phyloP scores from a whole-genome alignment of 306 rosid species.

The Mucuna pruriens region DNA sequence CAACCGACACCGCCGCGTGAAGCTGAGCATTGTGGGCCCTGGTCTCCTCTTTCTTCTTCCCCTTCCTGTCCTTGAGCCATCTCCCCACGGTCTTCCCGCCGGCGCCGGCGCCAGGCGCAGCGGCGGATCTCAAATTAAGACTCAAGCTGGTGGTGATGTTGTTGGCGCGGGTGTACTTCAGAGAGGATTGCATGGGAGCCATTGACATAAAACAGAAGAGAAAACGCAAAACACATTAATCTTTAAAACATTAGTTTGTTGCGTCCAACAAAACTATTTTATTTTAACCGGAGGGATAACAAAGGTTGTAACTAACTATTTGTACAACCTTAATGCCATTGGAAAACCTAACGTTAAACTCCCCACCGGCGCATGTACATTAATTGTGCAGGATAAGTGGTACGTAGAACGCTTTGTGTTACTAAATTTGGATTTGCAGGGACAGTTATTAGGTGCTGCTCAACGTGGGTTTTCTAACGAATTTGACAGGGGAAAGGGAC shows the following conservation, averaged over 20 bases:
- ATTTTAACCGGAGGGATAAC: no score
- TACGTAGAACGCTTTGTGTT: neutral
- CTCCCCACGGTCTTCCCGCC: slow-evolving; percentile 91
- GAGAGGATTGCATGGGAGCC: neutral
- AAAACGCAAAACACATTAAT: neutral
- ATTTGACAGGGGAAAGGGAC: slow-evolving; percentile 22
- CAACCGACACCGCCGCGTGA: slow-evolving; percentile 92
- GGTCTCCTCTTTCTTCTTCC: slow-evolving; percentile 92
- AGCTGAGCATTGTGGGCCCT: slow-evolving; percentile 95
- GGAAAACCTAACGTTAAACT: neutral
- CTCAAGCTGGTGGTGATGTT: slow-evolving; percentile 32
- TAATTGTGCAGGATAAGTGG: slow-evolving; percentile 6
- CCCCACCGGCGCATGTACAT: slow-evolving; percentile 10
- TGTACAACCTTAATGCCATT: neutral
- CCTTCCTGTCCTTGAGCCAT: slow-evolving; percentile 99
- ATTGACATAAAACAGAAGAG: neutral
- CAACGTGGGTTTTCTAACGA: neutral
- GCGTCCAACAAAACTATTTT: neutral
- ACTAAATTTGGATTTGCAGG: neutral
- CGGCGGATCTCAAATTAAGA: slow-evolving; percentile 43
- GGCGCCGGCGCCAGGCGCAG: slow-evolving; percentile 8
- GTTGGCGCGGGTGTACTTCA: slow-evolving; percentile 66
- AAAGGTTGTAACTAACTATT: neutral
- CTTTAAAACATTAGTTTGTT: neutral
- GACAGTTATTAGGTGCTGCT: slow-evolving; percentile 34